A percentile compares a stretch with the other conserved stretches of the same genome.
These are phyloP conservation scores for Aureobasidium vineae DNA, from an alignment of 2,329 filamentous ascomycete genomes.

Conservation along the genomic window DNA sequence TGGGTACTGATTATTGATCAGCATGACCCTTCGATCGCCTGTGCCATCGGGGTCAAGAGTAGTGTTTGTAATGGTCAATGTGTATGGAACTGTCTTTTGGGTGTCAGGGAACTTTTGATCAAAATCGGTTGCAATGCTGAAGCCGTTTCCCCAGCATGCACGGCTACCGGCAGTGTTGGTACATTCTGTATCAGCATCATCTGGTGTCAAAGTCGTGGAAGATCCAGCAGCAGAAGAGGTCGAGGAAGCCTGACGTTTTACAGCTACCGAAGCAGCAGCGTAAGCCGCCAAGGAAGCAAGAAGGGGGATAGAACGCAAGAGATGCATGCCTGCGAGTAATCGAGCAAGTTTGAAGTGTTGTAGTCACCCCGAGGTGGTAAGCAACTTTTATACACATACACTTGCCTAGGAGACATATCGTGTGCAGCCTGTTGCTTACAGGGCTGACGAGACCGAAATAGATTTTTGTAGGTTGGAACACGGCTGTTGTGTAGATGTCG, in stretches of 20 bases:
- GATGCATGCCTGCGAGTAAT: constrained; percentile 13
- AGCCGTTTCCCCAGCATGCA: constrained; percentile 29
- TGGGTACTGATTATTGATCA: constrained; percentile 64
- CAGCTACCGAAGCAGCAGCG: constrained; percentile 5
- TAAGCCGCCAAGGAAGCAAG: constrained; percentile 11
- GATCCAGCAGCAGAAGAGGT: background rate
- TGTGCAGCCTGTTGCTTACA: background rate
- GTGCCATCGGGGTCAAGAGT: constrained; percentile 49
- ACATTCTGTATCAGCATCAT: constrained; percentile 9
- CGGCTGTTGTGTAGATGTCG: background rate
- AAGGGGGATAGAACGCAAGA: background rate
- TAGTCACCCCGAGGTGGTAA: background rate
- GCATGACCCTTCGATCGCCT: constrained; percentile 35
- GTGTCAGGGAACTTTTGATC: constrained; percentile 38
- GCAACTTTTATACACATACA: constrained; percentile 3
- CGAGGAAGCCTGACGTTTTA: constrained; percentile 10
- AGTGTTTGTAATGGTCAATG: constrained; percentile 45
- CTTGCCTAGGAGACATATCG: background rate
- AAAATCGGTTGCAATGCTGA: constrained; percentile 39
- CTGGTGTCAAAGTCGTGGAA: background rate
- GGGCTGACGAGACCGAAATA: constrained; percentile 1
- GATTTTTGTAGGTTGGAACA: background rate
- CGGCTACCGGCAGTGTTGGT: background rate
- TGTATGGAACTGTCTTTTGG: constrained; percentile 40
- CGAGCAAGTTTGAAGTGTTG: constrained; percentile 21